Evolutionary conservation across 2,329 filamentous ascomycete species (phyloP), one percentile per base, ranked within the genome.

Genomic region (Paramyrothecium sp.): DNA sequence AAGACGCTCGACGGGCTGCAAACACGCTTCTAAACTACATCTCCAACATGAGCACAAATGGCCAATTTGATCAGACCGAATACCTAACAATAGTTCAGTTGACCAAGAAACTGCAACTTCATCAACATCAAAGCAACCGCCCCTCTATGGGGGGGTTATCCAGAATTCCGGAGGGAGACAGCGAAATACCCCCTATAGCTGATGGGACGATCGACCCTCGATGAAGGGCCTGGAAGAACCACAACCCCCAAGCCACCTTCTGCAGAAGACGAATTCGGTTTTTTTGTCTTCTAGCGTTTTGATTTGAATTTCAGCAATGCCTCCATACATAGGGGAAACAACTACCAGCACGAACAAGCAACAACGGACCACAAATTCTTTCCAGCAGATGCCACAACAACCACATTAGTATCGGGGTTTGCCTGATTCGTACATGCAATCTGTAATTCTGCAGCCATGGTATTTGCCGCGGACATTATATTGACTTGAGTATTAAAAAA

Each of bases 1-100:
- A 97, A 65, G 92, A 98, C 71, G 93, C 93, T 3, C 84, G 90
- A 44, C 83, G 86, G 54, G 94, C 93, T 2, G 82, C 96, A 4
- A 89, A 94, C 66, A 87, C 93, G 2, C 85, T 97, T 20, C 83
- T 96, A 70, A 88, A 77, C 59, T 97, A 94, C 69, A 89, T 97
- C 70, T 84, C 91, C 65, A 87, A 87, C 59, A 84, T 89, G 63
- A 85, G 87, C 13, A 75, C 80, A 0, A 78, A 73, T 21, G 88
- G 87, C 1, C 83, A 92, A 33, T 85, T 90, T 17, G 90, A 95
- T 67, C 84, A 91, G 51, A 84, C 85, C 65, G 93, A 97, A 61
- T 93, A 89, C 70, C 73, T 90, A 61, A 85, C 87, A 3, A 87
- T 97, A 51, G 81, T 91, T 19, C 91, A 92, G 69, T 77, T 97